Conservation (phyloP, 768 basidiomycete species). For the Coprinopsis sp. region DNA sequence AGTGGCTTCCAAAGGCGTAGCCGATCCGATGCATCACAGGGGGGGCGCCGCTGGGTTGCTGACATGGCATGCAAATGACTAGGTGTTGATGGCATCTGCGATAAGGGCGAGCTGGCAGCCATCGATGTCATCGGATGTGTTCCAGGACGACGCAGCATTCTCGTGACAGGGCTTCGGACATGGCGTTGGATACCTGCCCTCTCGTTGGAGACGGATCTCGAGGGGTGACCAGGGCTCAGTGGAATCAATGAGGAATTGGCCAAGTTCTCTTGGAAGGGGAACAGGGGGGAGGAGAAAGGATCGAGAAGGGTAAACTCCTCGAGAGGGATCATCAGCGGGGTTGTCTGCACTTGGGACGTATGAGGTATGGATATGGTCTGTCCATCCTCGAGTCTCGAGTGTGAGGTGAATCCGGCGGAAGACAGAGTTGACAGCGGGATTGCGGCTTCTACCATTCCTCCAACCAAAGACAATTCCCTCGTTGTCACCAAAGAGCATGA, state of each 20-base stretch:
- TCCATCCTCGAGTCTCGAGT: not conserved
- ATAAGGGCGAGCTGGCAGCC: slow-evolving; percentile 27
- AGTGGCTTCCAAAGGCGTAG: slow-evolving; percentile 23
- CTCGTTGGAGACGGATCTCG: no score
- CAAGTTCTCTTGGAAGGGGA: slow-evolving; percentile 16
- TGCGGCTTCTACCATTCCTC: slow-evolving; percentile 34
- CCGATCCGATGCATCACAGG: slow-evolving; percentile 12
- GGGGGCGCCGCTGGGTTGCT: not conserved
- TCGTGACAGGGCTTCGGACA: not conserved
- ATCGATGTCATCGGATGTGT: slow-evolving; percentile 27
- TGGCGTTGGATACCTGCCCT: no score
- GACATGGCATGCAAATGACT: slow-evolving; percentile 28
- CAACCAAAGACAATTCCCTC: slow-evolving; percentile 37
- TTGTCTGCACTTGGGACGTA: slow-evolving; percentile 22
- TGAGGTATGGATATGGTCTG: slow-evolving; percentile 9
- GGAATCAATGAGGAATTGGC: slow-evolving; percentile 14
- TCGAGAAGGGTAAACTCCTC: slow-evolving; percentile 15
- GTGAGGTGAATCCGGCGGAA: slow-evolving; percentile 22
- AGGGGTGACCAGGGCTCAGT: not conserved
- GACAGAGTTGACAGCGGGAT: slow-evolving; percentile 22
- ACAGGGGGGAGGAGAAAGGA: slow-evolving; percentile 19
- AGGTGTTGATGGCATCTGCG: slow-evolving; percentile 19
- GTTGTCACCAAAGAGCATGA: slow-evolving; percentile 34
- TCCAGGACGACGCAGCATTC: slow-evolving; percentile 12
- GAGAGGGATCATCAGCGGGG: slow-evolving; percentile 24